phyloP scores from a whole-genome alignment of 2,329 filamentous ascomycete species.

The Fusarium begoniae region DNA sequence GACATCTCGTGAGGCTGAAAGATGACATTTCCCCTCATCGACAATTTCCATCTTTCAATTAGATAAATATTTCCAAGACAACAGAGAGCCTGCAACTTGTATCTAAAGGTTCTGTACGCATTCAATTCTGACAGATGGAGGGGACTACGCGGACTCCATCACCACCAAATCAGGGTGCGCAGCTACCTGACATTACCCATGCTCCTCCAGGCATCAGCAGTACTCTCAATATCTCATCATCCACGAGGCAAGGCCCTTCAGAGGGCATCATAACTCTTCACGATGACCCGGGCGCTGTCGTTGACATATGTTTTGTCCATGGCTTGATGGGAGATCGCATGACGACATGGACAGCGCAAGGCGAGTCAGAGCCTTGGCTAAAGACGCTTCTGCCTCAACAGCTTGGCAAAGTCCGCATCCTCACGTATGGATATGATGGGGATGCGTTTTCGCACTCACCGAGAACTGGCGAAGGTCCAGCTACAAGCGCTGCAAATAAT shows the following conservation, averaged over 20 bases:
- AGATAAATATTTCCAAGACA: rapidly evolving
- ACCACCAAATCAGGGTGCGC: no score
- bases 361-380: background rate
- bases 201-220: rapidly evolving
- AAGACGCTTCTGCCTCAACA: background rate
- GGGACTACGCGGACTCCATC: no score
- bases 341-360: rapidly evolving
- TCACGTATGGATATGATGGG: background rate
- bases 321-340: background rate
- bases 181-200: rapidly evolving
- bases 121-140: no score
- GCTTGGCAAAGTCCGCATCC: background rate
- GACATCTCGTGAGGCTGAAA: background rate
- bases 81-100: rapidly evolving
- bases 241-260: background rate
- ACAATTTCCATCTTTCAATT: background rate
- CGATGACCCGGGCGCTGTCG: background rate
- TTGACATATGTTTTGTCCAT: background rate
- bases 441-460: rapidly evolving
- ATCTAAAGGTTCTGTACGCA: no score
- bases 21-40: background rate
- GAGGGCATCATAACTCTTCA: background rate
- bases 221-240: rapidly evolving
- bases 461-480: rapidly evolving
- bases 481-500: background rate